These are phyloP conservation scores for Kluyveromyces siamensis DNA, from an alignment of 805 yeast genomes.

Conservation along the genomic window DNA sequence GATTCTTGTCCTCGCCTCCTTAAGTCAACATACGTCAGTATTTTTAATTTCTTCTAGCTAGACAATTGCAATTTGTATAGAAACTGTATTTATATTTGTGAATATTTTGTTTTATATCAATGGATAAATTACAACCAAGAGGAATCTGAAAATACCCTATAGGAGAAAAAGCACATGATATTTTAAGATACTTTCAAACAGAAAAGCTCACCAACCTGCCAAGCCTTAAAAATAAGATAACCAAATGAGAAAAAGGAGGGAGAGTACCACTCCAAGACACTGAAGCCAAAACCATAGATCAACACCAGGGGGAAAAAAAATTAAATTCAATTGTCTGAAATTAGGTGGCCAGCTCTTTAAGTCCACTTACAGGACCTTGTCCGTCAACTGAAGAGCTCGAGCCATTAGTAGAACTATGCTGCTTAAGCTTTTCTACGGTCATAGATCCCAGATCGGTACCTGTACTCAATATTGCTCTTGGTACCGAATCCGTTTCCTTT, in stretches of 20 bases:
- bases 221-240: too few relatives aligned
- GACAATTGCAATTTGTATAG: background rate
- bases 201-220: background rate
- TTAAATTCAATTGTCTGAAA: background rate
- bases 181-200: too few relatives aligned
- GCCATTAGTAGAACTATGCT: slow-evolving; percentile 4
- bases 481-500: slow-evolving; percentile 22
- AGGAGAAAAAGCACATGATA: background rate
- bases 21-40: too few relatives aligned
- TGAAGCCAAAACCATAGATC: background rate
- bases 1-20: too few relatives aligned
- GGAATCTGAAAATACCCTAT: background rate
- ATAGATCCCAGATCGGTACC: slow-evolving; percentile 23
- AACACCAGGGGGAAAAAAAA: background rate
- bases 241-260: too few relatives aligned
- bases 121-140: background rate
- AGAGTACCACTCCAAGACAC: too few relatives aligned
- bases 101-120: too few relatives aligned
- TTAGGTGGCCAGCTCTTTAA: slow-evolving; percentile 1
- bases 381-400: slow-evolving; percentile 2
- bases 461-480: slow-evolving; percentile 25
- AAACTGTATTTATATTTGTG: background rate
- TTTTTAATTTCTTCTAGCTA: background rate
- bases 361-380: slow-evolving; percentile 2
- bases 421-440: slow-evolving; percentile 22